Conservation (phyloP, 1,139 yeast species). For the Hemisphaericaspora subhashii region DNA sequence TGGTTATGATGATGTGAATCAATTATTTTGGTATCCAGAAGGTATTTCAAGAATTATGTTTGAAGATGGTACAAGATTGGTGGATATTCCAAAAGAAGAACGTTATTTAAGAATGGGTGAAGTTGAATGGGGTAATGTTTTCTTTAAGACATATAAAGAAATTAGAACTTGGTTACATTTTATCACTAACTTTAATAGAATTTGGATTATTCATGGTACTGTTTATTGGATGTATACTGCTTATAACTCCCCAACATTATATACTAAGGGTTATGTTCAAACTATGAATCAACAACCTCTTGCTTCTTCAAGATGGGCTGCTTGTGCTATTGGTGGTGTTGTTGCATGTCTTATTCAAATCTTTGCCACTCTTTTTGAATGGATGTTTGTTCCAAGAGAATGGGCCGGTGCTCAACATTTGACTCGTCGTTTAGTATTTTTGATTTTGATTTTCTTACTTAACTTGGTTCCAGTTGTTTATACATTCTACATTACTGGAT, state of each 20-base stretch:
- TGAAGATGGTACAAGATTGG: conserved; percentile 88
- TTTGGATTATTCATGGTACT: conserved; percentile 92
- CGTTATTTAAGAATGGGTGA: conserved; percentile 90
- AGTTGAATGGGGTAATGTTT: conserved; percentile 87
- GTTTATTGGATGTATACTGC: conserved; percentile 94
- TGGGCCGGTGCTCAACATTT: conserved; percentile 99
- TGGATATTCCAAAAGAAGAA: conserved; percentile 86
- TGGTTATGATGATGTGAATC: conserved; percentile 98
- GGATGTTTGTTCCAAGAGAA: conserved; percentile 95
- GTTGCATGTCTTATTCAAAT: conserved; percentile 82
- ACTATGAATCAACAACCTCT: conserved; percentile 81
- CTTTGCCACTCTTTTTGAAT: conserved; percentile 85
- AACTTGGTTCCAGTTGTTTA: conserved; percentile 88
- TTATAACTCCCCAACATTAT: conserved; percentile 86
- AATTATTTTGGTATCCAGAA: conserved; percentile 98
- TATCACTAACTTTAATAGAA: conserved; percentile 94
- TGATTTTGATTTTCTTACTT: conserved; percentile 61
- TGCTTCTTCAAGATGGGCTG: conserved; percentile 88
- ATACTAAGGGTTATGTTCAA: conserved; percentile 84
- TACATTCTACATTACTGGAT: conserved; percentile 80
- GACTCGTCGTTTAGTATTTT: conserved; percentile 79
- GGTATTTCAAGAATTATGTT: conserved; percentile 92
- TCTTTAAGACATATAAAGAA: conserved; percentile 95
- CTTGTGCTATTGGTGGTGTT: conserved; percentile 90
- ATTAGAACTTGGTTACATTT: conserved; percentile 98